These are phyloP conservation scores for Talaromyces thailandensis DNA, from an alignment of 495 filamentous ascomycete genomes.

Conservation along the genomic window DNA sequence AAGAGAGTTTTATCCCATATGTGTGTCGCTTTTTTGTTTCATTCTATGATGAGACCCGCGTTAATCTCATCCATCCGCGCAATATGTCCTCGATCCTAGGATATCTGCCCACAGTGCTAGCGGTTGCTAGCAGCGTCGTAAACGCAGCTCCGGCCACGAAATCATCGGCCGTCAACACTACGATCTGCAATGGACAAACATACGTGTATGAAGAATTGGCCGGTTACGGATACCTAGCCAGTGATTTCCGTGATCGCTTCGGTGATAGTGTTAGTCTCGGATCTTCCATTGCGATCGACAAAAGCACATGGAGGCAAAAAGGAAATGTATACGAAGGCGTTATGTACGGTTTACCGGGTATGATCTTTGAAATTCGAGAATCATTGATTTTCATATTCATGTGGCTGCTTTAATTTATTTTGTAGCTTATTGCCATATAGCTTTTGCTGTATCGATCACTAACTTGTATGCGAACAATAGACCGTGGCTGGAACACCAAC, in stretches of 20 bases:
- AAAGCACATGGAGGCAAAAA: constrained; percentile 51
- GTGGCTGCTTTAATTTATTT: not conserved
- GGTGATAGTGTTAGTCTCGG: constrained; percentile 68
- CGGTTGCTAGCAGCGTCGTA: not conserved
- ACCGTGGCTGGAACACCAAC: constrained; percentile 50
- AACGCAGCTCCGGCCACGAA: not conserved
- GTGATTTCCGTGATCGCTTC: constrained; percentile 56
- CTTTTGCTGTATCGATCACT: constrained; percentile 1
- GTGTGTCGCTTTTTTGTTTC: not conserved
- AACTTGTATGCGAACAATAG: not conserved
- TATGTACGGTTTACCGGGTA: constrained; percentile 58
- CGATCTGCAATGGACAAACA: constrained; percentile 52
- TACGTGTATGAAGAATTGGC: constrained; percentile 63
- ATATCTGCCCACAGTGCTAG: not conserved
- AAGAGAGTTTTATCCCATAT: not conserved
- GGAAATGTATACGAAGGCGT: constrained; percentile 51
- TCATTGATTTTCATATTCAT: not conserved
- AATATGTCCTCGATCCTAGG: not conserved
- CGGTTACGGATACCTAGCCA: constrained; percentile 58
- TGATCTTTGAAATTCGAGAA: not conserved
- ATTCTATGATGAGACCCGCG: not conserved
- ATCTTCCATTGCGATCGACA: constrained; percentile 57
- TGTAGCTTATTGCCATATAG: not conserved
- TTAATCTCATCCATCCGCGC: not conserved
- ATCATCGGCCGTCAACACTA: constrained; percentile 31